A percentile compares a stretch with the other conserved stretches of the same genome.
Evolutionary conservation across 257 asterid species (phyloP).

Genomic region (Nicotiana obtusifolia): DNA sequence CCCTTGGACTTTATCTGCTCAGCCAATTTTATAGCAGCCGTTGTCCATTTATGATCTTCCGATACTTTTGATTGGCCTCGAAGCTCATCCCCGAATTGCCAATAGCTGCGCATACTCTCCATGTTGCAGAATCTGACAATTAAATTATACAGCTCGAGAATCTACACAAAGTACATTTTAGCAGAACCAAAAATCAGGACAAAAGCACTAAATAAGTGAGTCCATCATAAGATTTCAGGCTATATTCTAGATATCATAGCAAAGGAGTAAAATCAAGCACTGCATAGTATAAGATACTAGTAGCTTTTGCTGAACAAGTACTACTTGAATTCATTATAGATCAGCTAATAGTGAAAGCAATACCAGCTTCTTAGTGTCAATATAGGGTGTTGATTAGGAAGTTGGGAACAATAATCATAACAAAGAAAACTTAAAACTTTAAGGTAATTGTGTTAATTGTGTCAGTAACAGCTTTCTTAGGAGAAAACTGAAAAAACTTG

Average conservation of each 20-base stretch:
- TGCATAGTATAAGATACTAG: not conserved
- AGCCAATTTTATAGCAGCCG: conserved; percentile 75
- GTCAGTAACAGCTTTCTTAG: not conserved
- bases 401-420: not conserved
- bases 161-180: not conserved
- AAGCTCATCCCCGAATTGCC: conserved; percentile 92
- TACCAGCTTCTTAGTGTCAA: not conserved
- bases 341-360: not conserved
- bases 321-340: not conserved
- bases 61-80: conserved; percentile 82
- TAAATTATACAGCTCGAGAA: not conserved
- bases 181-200: not conserved
- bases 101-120: conserved; percentile 64
- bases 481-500: not conserved
- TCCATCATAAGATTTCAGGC: not conserved
- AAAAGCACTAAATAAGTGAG: not conserved
- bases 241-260: not conserved
- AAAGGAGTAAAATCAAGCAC: not conserved
- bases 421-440: not conserved
- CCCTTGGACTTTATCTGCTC: conserved; percentile 74
- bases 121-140: conserved; percentile 35
- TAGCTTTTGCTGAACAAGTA: not conserved
- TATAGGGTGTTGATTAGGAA: not conserved
- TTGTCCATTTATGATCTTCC: conserved; percentile 79
- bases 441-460: not conserved